These are phyloP conservation scores for Kwoniella dejecticola DNA, from an alignment of 768 basidiomycete genomes.

Conservation along the genomic window DNA sequence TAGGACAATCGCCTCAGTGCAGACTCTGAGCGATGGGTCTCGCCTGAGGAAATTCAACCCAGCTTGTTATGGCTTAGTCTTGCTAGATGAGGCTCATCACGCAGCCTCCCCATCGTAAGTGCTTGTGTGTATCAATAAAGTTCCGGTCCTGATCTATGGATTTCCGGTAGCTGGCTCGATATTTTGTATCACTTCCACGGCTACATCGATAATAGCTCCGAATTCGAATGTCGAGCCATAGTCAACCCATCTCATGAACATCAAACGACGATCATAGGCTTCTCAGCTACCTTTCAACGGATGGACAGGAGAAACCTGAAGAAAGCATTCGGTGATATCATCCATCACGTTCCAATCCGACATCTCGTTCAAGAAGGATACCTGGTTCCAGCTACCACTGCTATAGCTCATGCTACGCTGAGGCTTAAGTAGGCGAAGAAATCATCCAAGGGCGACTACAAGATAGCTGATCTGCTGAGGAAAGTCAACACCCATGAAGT, in stretches of 20 bases:
- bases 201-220: slow-evolving; percentile 55
- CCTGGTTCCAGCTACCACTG: slow-evolving; percentile 84
- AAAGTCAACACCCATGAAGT: slow-evolving; percentile 77
- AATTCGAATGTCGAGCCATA: slow-evolving; percentile 51
- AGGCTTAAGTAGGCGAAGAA: slow-evolving; percentile 67
- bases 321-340: slow-evolving; percentile 83
- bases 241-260: slow-evolving; percentile 3
- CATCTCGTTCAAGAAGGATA: slow-evolving; percentile 91
- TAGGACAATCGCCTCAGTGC: slow-evolving; percentile 50
- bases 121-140: too few species aligned
- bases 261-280: slow-evolving; percentile 79
- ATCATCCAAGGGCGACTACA: slow-evolving; percentile 69
- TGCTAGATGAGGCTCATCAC: slow-evolving; percentile 94
- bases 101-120: slow-evolving; percentile 80
- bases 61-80: slow-evolving; percentile 67
- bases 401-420: slow-evolving; percentile 73
- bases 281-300: slow-evolving; percentile 90
- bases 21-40: slow-evolving; percentile 68
- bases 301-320: slow-evolving; percentile 86
- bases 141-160: too few species aligned
- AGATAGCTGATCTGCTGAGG: slow-evolving; percentile 70
- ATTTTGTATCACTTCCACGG: slow-evolving; percentile 81
- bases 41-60: slow-evolving; percentile 77
- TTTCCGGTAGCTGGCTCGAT: slow-evolving; percentile 67
- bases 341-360: slow-evolving; percentile 84